Conservation (phyloP, 1,284 basidiomycete species). For the Irpex lacteus region DNA sequence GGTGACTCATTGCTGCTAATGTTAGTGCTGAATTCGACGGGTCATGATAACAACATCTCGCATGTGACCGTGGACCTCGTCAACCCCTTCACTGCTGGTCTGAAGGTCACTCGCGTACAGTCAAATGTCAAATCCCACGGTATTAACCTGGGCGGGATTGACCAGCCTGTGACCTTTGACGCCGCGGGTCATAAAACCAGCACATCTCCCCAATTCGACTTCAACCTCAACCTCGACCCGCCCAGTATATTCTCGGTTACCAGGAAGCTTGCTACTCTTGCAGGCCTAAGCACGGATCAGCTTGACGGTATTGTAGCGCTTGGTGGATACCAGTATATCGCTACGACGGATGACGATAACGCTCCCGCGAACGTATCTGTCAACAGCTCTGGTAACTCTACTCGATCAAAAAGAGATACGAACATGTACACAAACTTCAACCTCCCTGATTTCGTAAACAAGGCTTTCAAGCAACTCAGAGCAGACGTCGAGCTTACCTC, state of each 20-base stretch:
- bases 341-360: constrained; percentile 30
- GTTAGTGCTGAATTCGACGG: constrained; percentile 67
- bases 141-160: constrained; percentile 64
- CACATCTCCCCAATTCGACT: constrained; percentile 55
- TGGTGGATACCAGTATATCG: constrained; percentile 67
- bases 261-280: constrained; percentile 61
- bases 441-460: constrained; percentile 62
- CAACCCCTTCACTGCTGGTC: constrained; percentile 68
- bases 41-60: constrained; percentile 60
- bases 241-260: constrained; percentile 71
- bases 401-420: not conserved
- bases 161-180: constrained; percentile 52
- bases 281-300: constrained; percentile 58
- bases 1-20: constrained; percentile 11
- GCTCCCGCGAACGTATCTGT: not conserved
- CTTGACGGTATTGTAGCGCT: constrained; percentile 69
- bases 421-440: constrained; percentile 53
- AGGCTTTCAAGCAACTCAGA: constrained; percentile 63
- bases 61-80: constrained; percentile 62
- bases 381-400: not conserved
- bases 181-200: constrained; percentile 55
- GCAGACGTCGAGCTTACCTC: constrained; percentile 61
- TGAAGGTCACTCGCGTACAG: constrained; percentile 61
- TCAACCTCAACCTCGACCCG: constrained; percentile 74
- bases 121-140: constrained; percentile 66